Conservation (phyloP, 2,329 filamentous ascomycete genomes). For the Hymenoscyphus fructigenus region DNA sequence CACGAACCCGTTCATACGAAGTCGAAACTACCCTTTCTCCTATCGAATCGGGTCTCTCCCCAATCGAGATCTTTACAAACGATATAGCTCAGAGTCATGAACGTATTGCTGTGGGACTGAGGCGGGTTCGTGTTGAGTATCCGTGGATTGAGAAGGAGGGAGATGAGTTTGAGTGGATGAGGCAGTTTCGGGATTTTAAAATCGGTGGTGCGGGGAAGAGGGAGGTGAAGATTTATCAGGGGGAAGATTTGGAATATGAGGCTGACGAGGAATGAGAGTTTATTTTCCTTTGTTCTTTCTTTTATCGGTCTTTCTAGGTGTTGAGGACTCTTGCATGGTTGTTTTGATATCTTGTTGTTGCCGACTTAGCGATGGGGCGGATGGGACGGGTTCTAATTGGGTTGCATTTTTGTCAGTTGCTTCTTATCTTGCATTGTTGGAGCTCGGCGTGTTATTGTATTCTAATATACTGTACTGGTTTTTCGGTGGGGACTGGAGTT, state of each 20-base stretch:
- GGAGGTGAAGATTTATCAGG: constrained; percentile 11
- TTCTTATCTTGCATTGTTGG: not conserved
- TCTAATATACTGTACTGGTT: not conserved
- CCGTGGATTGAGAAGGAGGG: not conserved
- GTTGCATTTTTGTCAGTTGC: not conserved
- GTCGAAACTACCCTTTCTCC: constrained; percentile 12
- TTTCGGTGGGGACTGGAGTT: no score
- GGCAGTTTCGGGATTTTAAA: constrained; percentile 7
- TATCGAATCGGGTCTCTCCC: constrained; percentile 16
- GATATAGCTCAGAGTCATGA: constrained; percentile 21
- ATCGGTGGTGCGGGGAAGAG: not conserved
- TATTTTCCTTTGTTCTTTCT: not conserved
- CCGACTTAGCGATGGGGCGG: not conserved
- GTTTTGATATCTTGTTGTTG: not conserved
- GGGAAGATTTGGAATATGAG: not conserved
- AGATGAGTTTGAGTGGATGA: constrained; percentile 13
- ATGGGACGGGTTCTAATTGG: not conserved
- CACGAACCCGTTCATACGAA: constrained; percentile 12
- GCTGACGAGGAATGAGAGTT: constrained; percentile 1
- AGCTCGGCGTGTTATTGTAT: not conserved
- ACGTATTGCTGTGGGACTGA: constrained; percentile 19
- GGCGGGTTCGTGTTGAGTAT: not conserved
- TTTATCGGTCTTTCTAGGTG: no score
- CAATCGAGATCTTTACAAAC: constrained; percentile 20
- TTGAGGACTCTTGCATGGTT: not conserved